Conservation (phyloP, 768 basidiomycete genomes). For the Leccinum uliginosum region DNA sequence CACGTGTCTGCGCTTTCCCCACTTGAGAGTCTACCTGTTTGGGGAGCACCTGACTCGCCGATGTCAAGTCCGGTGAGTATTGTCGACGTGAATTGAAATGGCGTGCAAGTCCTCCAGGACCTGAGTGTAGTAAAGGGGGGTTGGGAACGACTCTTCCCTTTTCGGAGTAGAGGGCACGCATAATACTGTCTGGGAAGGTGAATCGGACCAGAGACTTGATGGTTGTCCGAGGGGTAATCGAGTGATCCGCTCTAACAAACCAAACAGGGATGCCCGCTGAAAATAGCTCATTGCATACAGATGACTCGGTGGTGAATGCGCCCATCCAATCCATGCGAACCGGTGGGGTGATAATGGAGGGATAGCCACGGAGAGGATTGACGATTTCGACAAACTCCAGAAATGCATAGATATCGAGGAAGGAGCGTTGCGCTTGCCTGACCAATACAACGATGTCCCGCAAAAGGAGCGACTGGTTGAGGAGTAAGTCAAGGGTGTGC, state of each 20-base stretch:
- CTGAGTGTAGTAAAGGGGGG: neutral
- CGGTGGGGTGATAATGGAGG: neutral
- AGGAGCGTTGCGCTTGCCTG: neutral
- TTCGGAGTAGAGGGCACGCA: neutral
- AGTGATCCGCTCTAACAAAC: neutral
- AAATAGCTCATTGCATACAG: neutral
- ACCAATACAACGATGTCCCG: neutral
- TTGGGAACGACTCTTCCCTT: neutral
- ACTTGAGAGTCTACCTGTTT: neutral
- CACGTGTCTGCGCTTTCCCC: neutral
- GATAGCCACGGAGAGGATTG: neutral
- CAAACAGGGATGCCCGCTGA: conserved; percentile 7
- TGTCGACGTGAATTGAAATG: conserved; percentile 4
- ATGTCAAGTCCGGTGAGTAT: too few species aligned
- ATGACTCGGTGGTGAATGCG: neutral
- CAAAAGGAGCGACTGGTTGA: neutral
- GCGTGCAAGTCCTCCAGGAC: neutral
- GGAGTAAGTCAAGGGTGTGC: neutral
- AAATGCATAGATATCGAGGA: conserved; percentile 2
- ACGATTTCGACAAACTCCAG: neutral
- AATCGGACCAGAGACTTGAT: neutral
- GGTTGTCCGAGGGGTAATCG: neutral
- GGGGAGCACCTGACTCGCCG: neutral
- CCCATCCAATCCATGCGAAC: conserved; percentile 9
- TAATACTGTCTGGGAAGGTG: neutral